Evolutionary conservation across 2,329 filamentous ascomycete species (phyloP).

Genomic region (Phaeosphaeriaceae sp.): DNA sequence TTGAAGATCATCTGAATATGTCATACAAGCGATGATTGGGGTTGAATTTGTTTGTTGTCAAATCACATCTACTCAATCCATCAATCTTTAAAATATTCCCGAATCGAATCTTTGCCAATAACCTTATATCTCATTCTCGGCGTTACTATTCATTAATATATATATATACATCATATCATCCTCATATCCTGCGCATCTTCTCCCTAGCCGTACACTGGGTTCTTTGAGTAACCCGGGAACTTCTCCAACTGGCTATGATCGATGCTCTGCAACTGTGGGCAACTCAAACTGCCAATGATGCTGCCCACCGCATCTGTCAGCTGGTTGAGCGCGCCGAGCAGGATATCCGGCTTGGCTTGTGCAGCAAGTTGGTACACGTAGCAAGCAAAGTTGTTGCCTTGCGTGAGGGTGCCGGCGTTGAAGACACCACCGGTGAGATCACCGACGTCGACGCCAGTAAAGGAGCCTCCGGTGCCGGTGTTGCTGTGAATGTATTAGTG

Average conservation of each 20-base stretch:
- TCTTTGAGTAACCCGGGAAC: conserved; percentile 27
- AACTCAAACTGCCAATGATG: conserved; percentile 20
- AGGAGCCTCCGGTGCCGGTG: conserved; percentile 29
- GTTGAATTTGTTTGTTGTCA: too few species aligned
- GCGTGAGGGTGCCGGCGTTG: conserved; percentile 16
- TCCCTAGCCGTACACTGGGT: conserved; percentile 21
- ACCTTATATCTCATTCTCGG: too few species aligned
- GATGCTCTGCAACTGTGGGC: conserved; percentile 22
- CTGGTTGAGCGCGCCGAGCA: conserved; percentile 18
- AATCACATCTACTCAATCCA: too few species aligned
- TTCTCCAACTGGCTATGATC: conserved; percentile 21
- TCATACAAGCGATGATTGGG: too few species aligned
- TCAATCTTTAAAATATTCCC: too few species aligned
- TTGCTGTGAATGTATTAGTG: conserved; percentile 17
- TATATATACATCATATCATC: too few species aligned
- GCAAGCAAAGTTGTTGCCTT: conserved; percentile 25
- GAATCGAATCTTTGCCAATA: too few species aligned
- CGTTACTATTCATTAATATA: too few species aligned
- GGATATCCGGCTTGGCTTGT: conserved; percentile 28
- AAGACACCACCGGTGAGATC: conserved; percentile 25
- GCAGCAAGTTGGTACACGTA: conserved; percentile 25
- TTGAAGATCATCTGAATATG: too few species aligned
- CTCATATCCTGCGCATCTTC: too few species aligned
- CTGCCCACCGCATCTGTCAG: conserved; percentile 22
- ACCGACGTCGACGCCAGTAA: conserved; percentile 22